phyloP scores from a whole-genome alignment of 2,329 filamentous ascomycete genomes.

The Calycina herbarum region DNA sequence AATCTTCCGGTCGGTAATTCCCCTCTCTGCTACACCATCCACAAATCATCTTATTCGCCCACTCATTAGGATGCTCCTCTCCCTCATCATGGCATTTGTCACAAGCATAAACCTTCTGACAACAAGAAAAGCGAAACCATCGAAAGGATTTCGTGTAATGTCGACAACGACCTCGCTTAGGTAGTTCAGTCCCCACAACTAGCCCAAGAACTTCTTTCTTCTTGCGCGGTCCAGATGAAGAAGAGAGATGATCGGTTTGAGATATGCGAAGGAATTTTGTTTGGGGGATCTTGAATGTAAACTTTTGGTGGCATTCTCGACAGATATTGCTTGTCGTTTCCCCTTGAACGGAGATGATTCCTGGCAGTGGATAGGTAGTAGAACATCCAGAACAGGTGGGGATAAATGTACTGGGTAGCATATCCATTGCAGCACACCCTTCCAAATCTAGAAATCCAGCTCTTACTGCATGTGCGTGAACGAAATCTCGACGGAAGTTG shows the following conservation, averaged over 20 bases:
- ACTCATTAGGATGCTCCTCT: conserved; percentile 74
- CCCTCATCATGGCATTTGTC: conserved; percentile 73
- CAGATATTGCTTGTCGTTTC: conserved; percentile 74
- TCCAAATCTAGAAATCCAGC: conserved; percentile 78
- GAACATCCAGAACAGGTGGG: conserved; percentile 79
- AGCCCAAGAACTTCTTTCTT: conserved; percentile 57
- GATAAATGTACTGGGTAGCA: conserved; percentile 77
- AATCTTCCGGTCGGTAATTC: conserved; percentile 74
- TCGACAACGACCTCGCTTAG: conserved; percentile 52
- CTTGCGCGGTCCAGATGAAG: conserved; percentile 43
- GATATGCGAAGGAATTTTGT: conserved; percentile 76
- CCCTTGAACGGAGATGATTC: conserved; percentile 71
- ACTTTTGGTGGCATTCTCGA: conserved; percentile 75
- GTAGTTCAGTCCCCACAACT: conserved; percentile 56
- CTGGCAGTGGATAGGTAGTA: conserved; percentile 58
- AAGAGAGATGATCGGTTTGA: conserved; percentile 42
- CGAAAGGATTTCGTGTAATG: conserved; percentile 61
- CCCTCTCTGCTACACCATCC: conserved; percentile 80
- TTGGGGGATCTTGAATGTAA: conserved; percentile 76
- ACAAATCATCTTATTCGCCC: conserved; percentile 82
- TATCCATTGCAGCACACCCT: conserved; percentile 72
- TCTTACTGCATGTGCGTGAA: conserved; percentile 71
- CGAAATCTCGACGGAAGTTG: conserved; percentile 64
- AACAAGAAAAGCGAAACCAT: conserved; percentile 68
- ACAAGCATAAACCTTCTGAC: conserved; percentile 58